Percentiles rank a stretch among this genome's conserved stretches.
Evolutionary conservation across 202 grass and related monocot genomes (phyloP).

Genomic region (Bolboschoenoplectus hybrid): DNA sequence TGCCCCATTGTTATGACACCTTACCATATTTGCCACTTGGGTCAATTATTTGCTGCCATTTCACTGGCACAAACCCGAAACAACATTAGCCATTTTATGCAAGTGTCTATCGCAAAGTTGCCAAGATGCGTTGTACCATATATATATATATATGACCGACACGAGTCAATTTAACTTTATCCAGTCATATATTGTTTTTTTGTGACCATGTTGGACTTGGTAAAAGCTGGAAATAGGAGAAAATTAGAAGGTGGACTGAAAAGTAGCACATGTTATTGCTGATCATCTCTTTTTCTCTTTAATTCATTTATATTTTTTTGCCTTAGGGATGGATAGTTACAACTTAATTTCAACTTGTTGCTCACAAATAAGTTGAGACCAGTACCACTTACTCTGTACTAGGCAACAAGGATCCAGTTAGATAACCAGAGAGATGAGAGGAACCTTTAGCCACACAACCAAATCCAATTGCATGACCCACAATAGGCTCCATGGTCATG

Average conservation of each 20-base stretch:
- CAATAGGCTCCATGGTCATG: conserved; percentile 18
- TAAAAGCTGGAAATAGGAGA: conserved; percentile 14
- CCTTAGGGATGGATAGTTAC: neutral
- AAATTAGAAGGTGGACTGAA: neutral
- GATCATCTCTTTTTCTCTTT: neutral
- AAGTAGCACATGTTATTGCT: neutral
- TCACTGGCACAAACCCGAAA: neutral
- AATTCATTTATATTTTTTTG: too few relatives aligned
- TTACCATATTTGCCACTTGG: neutral
- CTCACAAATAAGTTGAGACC: neutral
- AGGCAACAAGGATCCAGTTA: conserved; percentile 2
- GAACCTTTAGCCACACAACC: neutral
- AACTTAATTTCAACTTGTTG: neutral
- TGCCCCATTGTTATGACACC: neutral
- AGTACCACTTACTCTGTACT: neutral
- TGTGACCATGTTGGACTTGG: neutral
- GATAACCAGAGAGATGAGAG: neutral
- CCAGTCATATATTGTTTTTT: neutral
- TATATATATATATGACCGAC: neutral
- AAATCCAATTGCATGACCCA: conserved; percentile 4
- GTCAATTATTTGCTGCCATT: neutral
- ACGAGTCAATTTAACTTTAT: conserved; percentile 13
- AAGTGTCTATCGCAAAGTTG: neutral
- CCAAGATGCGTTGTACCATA: neutral
- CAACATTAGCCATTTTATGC: conserved; percentile 5